These are phyloP conservation scores for Euptelea pleiosperma DNA, from an alignment of 164 flowering plant genomes.

Conservation along the genomic window DNA sequence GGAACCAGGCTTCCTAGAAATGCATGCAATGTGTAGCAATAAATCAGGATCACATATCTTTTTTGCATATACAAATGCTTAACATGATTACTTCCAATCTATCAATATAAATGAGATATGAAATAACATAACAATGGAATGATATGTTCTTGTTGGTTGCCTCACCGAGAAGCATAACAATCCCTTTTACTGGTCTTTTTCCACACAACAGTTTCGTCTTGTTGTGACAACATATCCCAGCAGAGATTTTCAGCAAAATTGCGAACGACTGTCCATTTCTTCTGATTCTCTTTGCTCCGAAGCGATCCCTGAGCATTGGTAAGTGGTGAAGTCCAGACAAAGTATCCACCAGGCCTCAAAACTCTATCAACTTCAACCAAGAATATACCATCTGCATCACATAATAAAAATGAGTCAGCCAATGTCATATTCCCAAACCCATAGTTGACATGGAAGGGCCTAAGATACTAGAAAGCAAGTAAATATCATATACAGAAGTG, in stretches of 20 bases:
- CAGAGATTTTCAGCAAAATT: conserved; percentile 65
- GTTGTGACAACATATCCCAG: conserved; percentile 89
- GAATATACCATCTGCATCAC: conserved; percentile 67
- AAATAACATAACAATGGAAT: conserved; percentile 7
- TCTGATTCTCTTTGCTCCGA: conserved; percentile 63
- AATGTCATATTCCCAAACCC: background rate
- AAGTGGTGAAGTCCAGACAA: conserved; percentile 94
- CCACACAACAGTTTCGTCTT: conserved; percentile 98
- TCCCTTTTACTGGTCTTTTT: conserved; percentile 65
- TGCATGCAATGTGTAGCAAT: conserved; percentile 17
- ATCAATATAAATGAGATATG: background rate
- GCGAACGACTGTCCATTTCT: conserved; percentile 60
- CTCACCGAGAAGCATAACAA: conserved; percentile 79
- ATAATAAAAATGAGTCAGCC: conserved; percentile 7
- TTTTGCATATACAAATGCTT: too few species aligned
- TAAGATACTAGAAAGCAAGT: background rate
- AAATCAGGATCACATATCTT: too few species aligned
- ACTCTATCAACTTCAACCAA: conserved; percentile 89
- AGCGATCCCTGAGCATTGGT: conserved; percentile 50
- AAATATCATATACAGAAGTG: too few species aligned
- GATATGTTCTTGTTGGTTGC: conserved; percentile 5
- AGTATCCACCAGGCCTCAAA: conserved; percentile 94
- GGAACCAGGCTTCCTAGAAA: conserved; percentile 64
- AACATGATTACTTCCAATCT: background rate
- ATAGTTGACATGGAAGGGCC: conserved; percentile 5